Evolutionary conservation across 257 asterid genomes (phyloP).

Genomic region (Verbascum thapsus): DNA sequence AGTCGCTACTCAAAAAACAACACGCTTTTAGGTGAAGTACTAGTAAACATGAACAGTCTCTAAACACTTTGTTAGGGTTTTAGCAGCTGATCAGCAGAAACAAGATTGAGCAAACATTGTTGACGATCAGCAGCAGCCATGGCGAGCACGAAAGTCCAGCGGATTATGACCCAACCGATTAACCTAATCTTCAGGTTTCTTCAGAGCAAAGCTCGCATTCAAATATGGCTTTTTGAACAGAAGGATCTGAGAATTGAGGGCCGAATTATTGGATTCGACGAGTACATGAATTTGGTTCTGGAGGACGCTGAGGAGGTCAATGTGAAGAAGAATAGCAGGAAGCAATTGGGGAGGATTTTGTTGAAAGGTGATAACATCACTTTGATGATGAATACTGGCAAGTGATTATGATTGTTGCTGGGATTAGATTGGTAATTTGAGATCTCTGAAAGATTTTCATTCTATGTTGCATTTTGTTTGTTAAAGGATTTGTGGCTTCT

Average conservation of each 20-base stretch:
- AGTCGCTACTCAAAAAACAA: too few species aligned
- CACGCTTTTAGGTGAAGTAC: too few species aligned
- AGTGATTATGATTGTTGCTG: too few species aligned
- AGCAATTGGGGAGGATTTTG: conserved; percentile 59
- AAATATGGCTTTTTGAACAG: conserved; percentile 64
- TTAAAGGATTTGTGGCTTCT: background rate
- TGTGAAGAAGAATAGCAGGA: conserved; percentile 58
- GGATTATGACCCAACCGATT: conserved; percentile 30
- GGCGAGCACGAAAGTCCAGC: conserved; percentile 28
- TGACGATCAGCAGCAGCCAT: conserved; percentile 15
- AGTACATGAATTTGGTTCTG: conserved; percentile 60
- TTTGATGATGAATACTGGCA: conserved; percentile 49
- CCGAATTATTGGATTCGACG: conserved; percentile 66
- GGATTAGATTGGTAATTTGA: too few species aligned
- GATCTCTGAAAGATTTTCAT: too few species aligned
- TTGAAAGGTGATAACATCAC: conserved; percentile 58
- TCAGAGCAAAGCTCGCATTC: conserved; percentile 38
- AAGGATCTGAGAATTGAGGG: conserved; percentile 67
- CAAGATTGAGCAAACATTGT: too few species aligned
- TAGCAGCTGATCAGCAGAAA: too few species aligned
- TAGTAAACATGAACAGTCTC: too few species aligned
- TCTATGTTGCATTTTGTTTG: background rate
- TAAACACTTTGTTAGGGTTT: too few species aligned
- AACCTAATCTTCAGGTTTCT: conserved; percentile 39
- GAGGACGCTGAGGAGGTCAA: conserved; percentile 69